Evolutionary conservation across 2,329 filamentous ascomycete genomes (phyloP), one percentile per base, ranked within the genome.

Genomic region (Aquanectria penicillioides): DNA sequence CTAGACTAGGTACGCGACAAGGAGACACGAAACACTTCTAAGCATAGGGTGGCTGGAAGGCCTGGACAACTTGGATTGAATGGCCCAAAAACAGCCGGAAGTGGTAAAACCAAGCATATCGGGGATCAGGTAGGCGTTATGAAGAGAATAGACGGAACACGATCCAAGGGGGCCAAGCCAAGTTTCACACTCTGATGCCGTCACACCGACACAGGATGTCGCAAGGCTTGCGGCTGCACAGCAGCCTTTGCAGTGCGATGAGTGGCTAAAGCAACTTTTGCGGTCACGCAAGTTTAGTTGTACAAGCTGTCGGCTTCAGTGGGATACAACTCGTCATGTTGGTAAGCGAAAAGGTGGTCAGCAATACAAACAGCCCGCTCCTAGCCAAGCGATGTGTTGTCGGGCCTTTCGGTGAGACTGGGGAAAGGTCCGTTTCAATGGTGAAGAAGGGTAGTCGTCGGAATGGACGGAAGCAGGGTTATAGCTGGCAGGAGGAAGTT

Each of bases 121-220:
- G 51, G 33, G 36, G 15, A 48, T 18, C 17, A 41, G 28, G 49
- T 29, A n/a, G 20, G 25, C 18, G 29, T 52, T 47, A 15, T n/a
- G 15, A 22, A 18, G 36, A 46, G 33, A 40, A 44, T 31, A 33
- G 22, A 37, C 37, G 51, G n/a, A n/a, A n/a, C n/a, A n/a, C n/a
- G n/a, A n/a, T n/a, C 49, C 57, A 67, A 43, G 48, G 43, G 43
- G 29, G 23, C 25, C 23, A 60, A 46, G 28, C 44, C 65, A 61
- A 25, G 52, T 64, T 65, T 68, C 63, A 43, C 46, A 37, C 52
- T n/a, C 41, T 4, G 15, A 65, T 68, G 64, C 63, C 67, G 65
- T 47, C 67, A 69, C 56, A 69, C 63, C 67, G 67, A 68, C 61
- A 63, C 17, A 22, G 7, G 38, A 69, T 69, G 61, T 69, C 67